Conservation (phyloP, 495 filamentous ascomycete species). For the Monascus purpureus region DNA sequence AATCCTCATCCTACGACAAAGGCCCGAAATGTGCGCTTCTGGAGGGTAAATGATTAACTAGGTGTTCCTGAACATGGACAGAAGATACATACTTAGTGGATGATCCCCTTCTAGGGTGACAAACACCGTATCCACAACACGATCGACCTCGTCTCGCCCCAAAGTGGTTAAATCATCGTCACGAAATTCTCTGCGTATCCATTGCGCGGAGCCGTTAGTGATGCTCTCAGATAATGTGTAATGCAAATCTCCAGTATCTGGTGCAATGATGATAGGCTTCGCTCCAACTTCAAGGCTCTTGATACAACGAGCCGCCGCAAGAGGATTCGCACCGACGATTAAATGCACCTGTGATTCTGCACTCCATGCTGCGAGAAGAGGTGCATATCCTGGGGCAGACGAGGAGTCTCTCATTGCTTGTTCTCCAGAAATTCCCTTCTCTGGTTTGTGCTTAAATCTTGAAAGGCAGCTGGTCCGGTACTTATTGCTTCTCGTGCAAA, state of each 20-base stretch:
- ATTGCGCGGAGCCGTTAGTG: slow-evolving; percentile 55
- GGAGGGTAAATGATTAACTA: too few species aligned
- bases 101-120: slow-evolving; percentile 52
- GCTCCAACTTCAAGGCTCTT: slow-evolving; percentile 81
- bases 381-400: too few species aligned
- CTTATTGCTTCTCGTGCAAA: too few species aligned
- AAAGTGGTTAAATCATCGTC: slow-evolving; percentile 63
- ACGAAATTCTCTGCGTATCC: slow-evolving; percentile 53
- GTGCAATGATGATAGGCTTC: slow-evolving; percentile 69
- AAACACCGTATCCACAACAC: slow-evolving; percentile 83
- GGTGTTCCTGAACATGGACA: not conserved
- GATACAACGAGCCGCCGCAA: slow-evolving; percentile 68
- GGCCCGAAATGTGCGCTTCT: slow-evolving; percentile 54
- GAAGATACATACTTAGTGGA: slow-evolving; percentile 28
- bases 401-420: too few species aligned
- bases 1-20: slow-evolving; percentile 69
- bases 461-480: too few species aligned
- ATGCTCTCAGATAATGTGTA: slow-evolving; percentile 61
- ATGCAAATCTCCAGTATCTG: slow-evolving; percentile 46
- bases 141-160: slow-evolving; percentile 64
- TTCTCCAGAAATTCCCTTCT: too few species aligned
- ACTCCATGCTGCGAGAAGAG: slow-evolving; percentile 62
- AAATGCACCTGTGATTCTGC: slow-evolving; percentile 68
- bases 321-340: slow-evolving; percentile 70
- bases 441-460: too few species aligned